phyloP scores from a whole-genome alignment of 306 rosid genomes.

The Abrus precatorius region DNA sequence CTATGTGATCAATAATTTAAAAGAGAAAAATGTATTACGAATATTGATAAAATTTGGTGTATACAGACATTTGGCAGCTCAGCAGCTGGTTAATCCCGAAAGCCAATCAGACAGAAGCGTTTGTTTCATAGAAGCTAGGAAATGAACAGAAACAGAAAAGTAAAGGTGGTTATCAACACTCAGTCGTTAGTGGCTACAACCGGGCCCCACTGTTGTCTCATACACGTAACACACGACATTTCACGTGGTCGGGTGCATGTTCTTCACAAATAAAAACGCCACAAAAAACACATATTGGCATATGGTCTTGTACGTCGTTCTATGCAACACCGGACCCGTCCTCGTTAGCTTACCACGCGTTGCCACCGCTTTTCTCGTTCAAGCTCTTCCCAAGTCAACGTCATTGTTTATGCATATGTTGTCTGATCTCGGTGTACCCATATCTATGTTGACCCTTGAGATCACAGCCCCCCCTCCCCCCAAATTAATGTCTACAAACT shows the following conservation, averaged over 20 bases:
- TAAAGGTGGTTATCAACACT: constrained; percentile 16
- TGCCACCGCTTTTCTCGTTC: constrained; percentile 47
- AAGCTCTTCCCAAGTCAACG: constrained; percentile 42
- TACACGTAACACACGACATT: constrained; percentile 45
- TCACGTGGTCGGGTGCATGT: constrained; percentile 56
- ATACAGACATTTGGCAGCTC: not conserved
- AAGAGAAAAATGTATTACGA: not conserved
- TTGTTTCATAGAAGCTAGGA: constrained; percentile 21
- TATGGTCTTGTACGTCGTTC: constrained; percentile 38
- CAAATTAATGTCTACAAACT: not conserved
- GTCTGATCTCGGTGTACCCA: constrained; percentile 41
- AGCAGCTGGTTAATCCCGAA: not conserved
- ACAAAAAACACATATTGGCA: constrained; percentile 34
- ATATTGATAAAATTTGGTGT: not conserved
- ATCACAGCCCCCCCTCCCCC: not conserved
- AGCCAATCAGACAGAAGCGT: not conserved
- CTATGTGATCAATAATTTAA: too few species aligned
- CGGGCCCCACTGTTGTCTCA: constrained; percentile 47
- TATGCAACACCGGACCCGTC: constrained; percentile 4
- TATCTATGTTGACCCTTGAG: constrained; percentile 42
- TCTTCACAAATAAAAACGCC: constrained; percentile 40
- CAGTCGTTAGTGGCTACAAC: constrained; percentile 46
- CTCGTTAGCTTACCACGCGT: constrained; percentile 16
- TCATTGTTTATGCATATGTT: constrained; percentile 47
- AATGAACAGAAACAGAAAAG: constrained; percentile 6